Conservation (phyloP, 208 protist genomes). For the Spongospora subterranea region DNA sequence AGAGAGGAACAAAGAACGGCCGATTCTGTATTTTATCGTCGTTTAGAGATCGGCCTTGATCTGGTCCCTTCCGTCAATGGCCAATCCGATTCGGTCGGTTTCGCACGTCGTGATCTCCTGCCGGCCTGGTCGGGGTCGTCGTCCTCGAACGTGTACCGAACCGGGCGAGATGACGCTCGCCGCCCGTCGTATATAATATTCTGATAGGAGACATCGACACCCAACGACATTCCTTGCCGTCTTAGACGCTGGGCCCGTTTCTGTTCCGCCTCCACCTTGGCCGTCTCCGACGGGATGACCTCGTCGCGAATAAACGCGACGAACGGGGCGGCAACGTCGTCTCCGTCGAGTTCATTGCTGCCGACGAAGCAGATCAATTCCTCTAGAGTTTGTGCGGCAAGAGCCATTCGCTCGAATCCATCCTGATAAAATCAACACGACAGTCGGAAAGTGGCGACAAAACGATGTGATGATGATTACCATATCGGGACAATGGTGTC, state of each 20-base stretch:
- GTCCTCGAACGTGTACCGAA: constrained; percentile 16
- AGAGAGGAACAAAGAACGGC: too few species aligned
- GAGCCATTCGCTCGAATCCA: background rate
- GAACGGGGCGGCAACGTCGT: background rate
- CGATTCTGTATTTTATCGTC: too few species aligned
- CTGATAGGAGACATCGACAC: background rate
- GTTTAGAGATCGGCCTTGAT: too few species aligned
- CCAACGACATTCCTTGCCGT: background rate
- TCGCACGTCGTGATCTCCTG: too few species aligned
- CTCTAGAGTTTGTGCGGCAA: background rate
- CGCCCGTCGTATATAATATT: background rate
- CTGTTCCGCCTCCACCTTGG: background rate
- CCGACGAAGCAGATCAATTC: background rate
- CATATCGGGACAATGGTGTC: background rate
- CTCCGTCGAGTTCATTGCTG: background rate
- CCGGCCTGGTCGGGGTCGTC: background rate
- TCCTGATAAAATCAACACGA: too few species aligned
- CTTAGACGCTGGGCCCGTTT: background rate
- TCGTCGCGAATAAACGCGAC: background rate
- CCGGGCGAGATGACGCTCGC: constrained; percentile 18
- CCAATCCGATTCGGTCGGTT: too few species aligned
- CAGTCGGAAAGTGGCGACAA: background rate
- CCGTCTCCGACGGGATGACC: background rate
- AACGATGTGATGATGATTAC: background rate
- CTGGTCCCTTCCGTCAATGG: too few species aligned